Evolutionary conservation across 1,284 basidiomycete species (phyloP), one percentile per base, ranked within the genome.

Genomic region (Flammula alnicola): DNA sequence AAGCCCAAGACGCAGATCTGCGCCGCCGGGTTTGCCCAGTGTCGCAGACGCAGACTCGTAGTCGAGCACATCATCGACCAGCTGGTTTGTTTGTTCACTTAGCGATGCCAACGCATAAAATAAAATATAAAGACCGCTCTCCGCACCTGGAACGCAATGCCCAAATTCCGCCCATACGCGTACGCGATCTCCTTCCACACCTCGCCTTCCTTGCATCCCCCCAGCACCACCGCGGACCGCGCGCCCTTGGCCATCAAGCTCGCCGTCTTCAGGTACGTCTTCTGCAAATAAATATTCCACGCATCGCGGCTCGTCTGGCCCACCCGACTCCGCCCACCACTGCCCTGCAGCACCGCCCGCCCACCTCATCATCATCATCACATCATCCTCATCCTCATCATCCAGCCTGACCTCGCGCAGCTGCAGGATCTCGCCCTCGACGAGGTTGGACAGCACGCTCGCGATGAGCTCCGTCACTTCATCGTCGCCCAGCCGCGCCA

Each of bases 231-330:
- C 0, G 93, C 84, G 4, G 93, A 91, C 6, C 95, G 81, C 1
- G 92, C 88, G 3, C 89, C 89, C 70, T 98, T 99, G 1, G 95
- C 95, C 81, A 99, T 96, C 51, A 99, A 72, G 62, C 90, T 93
- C 12, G 96, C 96, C 4, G 95, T 97, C 74, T 99, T 98, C 63
- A 99, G 76, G 66, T 98, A 99, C 20, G 93, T 95, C 74, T 99
- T 99, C 63, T 90, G 86, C 66, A 99, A 77, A 71, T 99, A 99
- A 23, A 90, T 78, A 55, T 87, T 87, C 83, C 96, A 98, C 49
- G 88, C 83, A n/a, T 74, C 69, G 32, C 66, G 63, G 32, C 63
- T 63, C 8, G 52, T 59, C 26, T 51, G n/a, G n/a, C n/a, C n/a
- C n/a, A n/a, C 37, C 10, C 35, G 42, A 22, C 25, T 17, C 31